Base-by-base conservation (phyloP, 208 protist species). In the Trypanosoma platydactyli region DNA sequence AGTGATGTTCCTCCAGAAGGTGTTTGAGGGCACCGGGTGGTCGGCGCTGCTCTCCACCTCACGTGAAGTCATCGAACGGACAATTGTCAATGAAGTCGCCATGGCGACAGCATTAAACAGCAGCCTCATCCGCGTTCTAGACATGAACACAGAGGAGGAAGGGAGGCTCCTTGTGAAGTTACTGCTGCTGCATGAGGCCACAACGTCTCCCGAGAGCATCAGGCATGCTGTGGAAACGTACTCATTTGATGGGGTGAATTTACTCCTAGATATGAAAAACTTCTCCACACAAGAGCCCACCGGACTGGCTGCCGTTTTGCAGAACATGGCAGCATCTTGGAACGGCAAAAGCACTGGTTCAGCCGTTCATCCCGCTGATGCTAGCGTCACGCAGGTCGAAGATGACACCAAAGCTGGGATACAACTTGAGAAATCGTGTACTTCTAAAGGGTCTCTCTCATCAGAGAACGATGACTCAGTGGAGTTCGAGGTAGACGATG, bases 31-130 rank as follows among this genome's bases (percentile, higher is more conserved):
- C 9, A 25, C 27, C 16, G 51, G 46, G 60, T 91, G 84, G 84
- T 33, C 49, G 0, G 45, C 24, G 48, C 64, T 85, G n/a, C 63
- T 87, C 33, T 52, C 57, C 22, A 25, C 52, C 25, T 70, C 71
- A 45, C 58, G 57, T 22, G 79, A 82, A 16, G 68, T 44, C 13
- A 46, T 91, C 20, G 73, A 87, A 73, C 72, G 71, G 1, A 77
- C 79, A n/a, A n/a, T 91, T 24, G 20, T 71, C 13, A 73, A 68
- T 40, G 84, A 91, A 27, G 57, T 68, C 13, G 79, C 76, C 12
- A 53, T 50, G 24, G 84, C 84, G 20, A 52, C 61, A 38, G 70
- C 59, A 18, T 48, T 91, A 42, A 68, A 79, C 40, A 29, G 69
- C 30, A 59, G 53, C 53, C 78, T 68, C 44, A 71, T 91, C 29